Percentiles rank a stretch among this genome's conserved stretches.
These are phyloP conservation scores for Talaromyces verruculosus DNA, from an alignment of 2,329 filamentous ascomycete genomes.

Conservation along the genomic window DNA sequence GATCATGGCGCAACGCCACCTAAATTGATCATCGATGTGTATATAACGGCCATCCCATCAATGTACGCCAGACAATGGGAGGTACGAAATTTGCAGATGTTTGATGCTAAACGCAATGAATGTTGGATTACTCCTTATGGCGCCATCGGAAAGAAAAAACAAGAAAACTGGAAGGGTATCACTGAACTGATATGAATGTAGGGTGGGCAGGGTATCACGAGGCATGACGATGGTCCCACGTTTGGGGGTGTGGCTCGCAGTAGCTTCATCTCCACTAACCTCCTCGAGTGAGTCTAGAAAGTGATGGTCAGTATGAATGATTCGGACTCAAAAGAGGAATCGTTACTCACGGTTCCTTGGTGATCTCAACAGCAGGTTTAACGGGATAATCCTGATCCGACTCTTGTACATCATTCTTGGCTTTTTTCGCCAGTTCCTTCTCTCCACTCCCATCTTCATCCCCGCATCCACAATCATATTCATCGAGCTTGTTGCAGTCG, in stretches of 20 bases:
- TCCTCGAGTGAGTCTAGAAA: conserved; percentile 22
- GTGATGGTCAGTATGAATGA: neutral
- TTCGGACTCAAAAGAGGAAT: neutral
- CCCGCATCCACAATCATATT: conserved; percentile 66
- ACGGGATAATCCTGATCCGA: conserved; percentile 24
- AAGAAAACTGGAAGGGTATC: neutral
- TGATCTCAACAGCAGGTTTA: conserved; percentile 36
- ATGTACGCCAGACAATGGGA: neutral
- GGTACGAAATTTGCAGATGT: neutral
- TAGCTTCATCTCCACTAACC: conserved; percentile 15
- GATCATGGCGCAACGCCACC: conserved; percentile 2
- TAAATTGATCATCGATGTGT: neutral
- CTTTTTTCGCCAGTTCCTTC: conserved; percentile 19
- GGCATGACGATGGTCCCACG: conserved; percentile 6
- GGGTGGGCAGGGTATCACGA: conserved; percentile 15
- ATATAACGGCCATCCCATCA: neutral
- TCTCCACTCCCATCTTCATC: conserved; percentile 45
- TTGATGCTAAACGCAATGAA: neutral
- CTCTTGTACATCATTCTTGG: conserved; percentile 20
- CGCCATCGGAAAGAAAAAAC: neutral
- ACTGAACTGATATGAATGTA: neutral
- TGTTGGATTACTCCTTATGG: neutral
- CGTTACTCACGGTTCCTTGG: conserved; percentile 36
- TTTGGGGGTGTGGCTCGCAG: conserved; percentile 2
- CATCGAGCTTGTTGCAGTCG: conserved; percentile 64